Evolutionary conservation across 2,329 filamentous ascomycete species (phyloP).

Genomic region (Lachnellula subtilissima): DNA sequence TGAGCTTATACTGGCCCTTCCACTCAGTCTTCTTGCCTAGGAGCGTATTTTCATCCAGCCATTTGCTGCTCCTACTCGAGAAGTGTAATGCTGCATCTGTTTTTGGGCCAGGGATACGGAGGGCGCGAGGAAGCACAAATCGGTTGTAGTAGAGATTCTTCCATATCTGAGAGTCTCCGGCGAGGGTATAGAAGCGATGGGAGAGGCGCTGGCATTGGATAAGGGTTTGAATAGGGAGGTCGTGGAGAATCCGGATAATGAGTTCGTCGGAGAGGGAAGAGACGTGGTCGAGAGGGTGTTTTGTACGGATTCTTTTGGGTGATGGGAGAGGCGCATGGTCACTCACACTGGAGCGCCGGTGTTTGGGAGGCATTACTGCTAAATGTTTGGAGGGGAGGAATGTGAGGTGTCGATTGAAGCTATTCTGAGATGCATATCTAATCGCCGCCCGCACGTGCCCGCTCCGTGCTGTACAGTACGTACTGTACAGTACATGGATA

Average conservation of each 20-base stretch:
- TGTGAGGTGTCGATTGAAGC: neutral
- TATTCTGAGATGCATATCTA: neutral
- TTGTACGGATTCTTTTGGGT: slow-evolving; percentile 18
- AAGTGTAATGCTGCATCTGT: slow-evolving; percentile 31
- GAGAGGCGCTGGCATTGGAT: slow-evolving; percentile 63
- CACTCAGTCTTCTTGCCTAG: slow-evolving; percentile 55
- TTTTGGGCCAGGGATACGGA: slow-evolving; percentile 66
- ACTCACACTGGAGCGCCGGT: slow-evolving; percentile 18
- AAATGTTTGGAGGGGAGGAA: neutral
- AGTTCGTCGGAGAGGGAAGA: slow-evolving; percentile 81
- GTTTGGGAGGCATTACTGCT: slow-evolving; percentile 17
- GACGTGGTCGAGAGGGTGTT: slow-evolving; percentile 51
- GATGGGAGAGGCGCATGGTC: slow-evolving; percentile 1
- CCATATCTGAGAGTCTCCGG: slow-evolving; percentile 85
- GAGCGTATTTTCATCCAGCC: slow-evolving; percentile 39
- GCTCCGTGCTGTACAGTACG: neutral
- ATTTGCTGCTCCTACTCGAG: slow-evolving; percentile 44
- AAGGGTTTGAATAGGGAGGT: slow-evolving; percentile 65
- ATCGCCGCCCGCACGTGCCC: slow-evolving; percentile 2
- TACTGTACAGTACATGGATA: neutral
- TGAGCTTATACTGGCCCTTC: slow-evolving; percentile 83
- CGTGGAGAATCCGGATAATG: slow-evolving; percentile 75
- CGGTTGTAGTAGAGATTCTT: slow-evolving; percentile 80
- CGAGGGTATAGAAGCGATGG: slow-evolving; percentile 65
- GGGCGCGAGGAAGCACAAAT: slow-evolving; percentile 77